Conservation (phyloP, 495 filamentous ascomycete species). For the Aspergillus taichungensis region DNA sequence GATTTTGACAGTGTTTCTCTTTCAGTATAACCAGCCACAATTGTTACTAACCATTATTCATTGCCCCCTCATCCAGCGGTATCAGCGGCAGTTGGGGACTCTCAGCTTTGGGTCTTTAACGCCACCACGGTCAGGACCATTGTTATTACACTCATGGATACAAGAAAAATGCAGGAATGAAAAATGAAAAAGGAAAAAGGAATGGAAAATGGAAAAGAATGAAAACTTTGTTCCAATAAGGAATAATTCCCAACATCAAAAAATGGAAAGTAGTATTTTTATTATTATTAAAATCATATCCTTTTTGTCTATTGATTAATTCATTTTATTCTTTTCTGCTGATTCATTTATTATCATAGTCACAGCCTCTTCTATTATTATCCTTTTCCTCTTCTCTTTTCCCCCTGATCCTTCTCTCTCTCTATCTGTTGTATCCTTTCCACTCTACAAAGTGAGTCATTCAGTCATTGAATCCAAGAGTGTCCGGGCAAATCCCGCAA, state of each 20-base stretch:
- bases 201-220: too few species aligned
- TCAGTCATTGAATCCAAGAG: too few species aligned
- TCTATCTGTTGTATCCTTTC: background rate
- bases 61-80: constrained; percentile 5
- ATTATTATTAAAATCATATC: too few species aligned
- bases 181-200: too few species aligned
- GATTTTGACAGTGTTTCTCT: too few species aligned
- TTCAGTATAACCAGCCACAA: background rate
- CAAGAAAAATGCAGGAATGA: too few species aligned
- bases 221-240: too few species aligned
- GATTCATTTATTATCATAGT: background rate
- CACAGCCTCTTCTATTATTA: background rate
- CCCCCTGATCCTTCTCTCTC: background rate
- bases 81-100: constrained; percentile 10
- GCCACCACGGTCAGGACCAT: background rate
- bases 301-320: too few species aligned
- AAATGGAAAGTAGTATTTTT: too few species aligned
- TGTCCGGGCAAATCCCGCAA: constrained; percentile 5
- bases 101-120: constrained; percentile 2
- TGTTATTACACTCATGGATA: too few species aligned
- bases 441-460: background rate
- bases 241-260: background rate
- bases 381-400: background rate
- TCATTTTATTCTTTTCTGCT: background rate
- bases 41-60: background rate